Evolutionary conservation across 2,329 filamentous ascomycete genomes (phyloP).

Genomic region (Ophiostoma pallidulum): DNA sequence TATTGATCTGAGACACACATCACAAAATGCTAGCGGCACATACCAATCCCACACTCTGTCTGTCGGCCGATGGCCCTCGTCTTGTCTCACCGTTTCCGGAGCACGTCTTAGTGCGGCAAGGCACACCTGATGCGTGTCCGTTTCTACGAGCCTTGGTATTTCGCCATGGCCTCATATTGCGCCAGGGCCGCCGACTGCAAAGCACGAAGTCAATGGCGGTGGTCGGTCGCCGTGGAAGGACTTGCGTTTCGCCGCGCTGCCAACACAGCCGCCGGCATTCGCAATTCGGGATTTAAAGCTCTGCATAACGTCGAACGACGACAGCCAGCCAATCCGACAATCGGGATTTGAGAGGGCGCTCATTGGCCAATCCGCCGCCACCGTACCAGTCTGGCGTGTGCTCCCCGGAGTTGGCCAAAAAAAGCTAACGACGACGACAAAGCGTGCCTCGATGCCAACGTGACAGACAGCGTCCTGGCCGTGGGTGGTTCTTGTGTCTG

Average conservation of each 20-base stretch:
- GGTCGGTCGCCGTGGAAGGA: not conserved
- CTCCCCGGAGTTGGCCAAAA: too few relatives aligned
- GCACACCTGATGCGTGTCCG: not conserved
- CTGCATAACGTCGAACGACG: not conserved
- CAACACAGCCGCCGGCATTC: constrained; percentile 7
- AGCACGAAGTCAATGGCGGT: not conserved
- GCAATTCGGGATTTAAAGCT: constrained; percentile 9
- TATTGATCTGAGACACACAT: too few relatives aligned
- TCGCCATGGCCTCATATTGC: not conserved
- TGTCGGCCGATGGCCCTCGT: too few relatives aligned
- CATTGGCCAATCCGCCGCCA: not conserved
- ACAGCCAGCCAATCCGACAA: constrained; percentile 2
- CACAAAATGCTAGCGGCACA: too few relatives aligned
- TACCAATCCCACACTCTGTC: not conserved
- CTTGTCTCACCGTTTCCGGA: constrained; percentile 8
- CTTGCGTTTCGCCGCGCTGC: not conserved
- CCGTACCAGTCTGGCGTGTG: too few relatives aligned
- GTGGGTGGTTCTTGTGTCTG: too few relatives aligned
- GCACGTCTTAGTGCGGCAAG: too few relatives aligned
- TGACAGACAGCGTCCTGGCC: too few relatives aligned
- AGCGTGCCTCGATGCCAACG: too few relatives aligned
- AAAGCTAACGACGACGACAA: too few relatives aligned
- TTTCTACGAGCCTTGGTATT: not conserved
- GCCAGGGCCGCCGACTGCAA: not conserved
- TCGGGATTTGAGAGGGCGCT: constrained; percentile 6